Evolutionary conservation across 495 filamentous ascomycete genomes (phyloP).

Genomic region (Trichocladium antarcticum): DNA sequence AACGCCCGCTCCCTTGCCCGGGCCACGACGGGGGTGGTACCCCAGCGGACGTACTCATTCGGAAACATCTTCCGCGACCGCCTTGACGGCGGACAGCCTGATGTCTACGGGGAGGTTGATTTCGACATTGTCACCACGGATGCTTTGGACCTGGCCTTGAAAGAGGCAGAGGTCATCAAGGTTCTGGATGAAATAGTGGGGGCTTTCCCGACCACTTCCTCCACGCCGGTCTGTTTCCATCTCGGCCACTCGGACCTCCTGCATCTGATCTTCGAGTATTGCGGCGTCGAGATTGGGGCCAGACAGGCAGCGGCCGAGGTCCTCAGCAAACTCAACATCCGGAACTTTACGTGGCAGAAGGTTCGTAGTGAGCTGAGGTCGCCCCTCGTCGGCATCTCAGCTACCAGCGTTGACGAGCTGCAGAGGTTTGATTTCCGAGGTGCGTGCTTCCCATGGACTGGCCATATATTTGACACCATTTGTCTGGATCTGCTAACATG

Average conservation of each 20-base stretch:
- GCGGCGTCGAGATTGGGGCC: conserved; percentile 58
- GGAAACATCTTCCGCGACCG: conserved; percentile 77
- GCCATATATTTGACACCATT: too few relatives aligned
- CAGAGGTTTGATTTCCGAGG: conserved; percentile 82
- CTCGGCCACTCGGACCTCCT: conserved; percentile 83
- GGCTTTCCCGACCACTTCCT: conserved; percentile 62
- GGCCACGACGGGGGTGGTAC: conserved; percentile 43
- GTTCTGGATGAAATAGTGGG: conserved; percentile 84
- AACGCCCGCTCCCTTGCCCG: conserved; percentile 77
- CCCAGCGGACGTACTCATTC: conserved; percentile 76
- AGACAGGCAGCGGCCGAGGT: conserved; percentile 67
- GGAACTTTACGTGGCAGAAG: conserved; percentile 72
- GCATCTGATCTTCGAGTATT: conserved; percentile 76
- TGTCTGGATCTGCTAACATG: conserved; percentile 1
- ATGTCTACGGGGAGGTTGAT: conserved; percentile 77
- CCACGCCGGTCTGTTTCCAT: conserved; percentile 75
- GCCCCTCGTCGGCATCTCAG: conserved; percentile 67
- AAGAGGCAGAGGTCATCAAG: conserved; percentile 91
- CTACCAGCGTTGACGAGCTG: conserved; percentile 85
- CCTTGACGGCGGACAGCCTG: conserved; percentile 63
- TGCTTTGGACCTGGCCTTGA: conserved; percentile 69
- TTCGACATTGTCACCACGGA: conserved; percentile 85
- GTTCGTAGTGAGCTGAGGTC: conserved; percentile 74
- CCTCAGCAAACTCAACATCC: conserved; percentile 78
- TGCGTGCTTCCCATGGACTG: conserved; percentile 32